Evolutionary conservation across 805 yeast species (phyloP), one percentile per base, ranked within the genome.

Genomic region (Candida parachauliodes): DNA sequence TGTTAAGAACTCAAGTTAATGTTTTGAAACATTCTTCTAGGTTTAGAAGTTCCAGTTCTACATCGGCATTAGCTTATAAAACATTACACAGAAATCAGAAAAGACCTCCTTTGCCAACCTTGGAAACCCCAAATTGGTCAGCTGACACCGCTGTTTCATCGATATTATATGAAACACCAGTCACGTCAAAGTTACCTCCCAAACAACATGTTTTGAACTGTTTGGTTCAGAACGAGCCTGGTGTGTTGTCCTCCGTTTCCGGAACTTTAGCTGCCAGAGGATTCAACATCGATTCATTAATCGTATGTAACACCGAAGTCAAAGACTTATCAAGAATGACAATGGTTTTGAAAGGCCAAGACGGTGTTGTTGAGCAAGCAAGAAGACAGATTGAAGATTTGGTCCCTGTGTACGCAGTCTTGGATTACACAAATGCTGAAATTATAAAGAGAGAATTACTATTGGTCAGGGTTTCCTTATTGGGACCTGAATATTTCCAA

Each of bases 401-500:
- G 58, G 98, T 93, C 24, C 98, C 98, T 5, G 98, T 93, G 21
- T 93, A 94, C 68, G 98, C 98, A 4, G 98, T 93, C 26, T 73
- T 93, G 59, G 96, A 93, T 65, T 93, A 93, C 70, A 76, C 96
- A 36, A 77, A 86, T 52, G 80, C 96, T 18, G 87, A 91, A 56
- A 86, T 88, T 52, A 87, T 93, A 60, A 79, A 81, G 60, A 79
- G 98, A 62, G 98, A 93, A 70, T 74, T 93, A 53, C 72, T 93
- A 40, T 71, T 93, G 55, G 96, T 96, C 23, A 81, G 96, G 70
- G 83, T 93, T 34, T 88, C 97, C 6, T 72, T 93, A 44, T 72
- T 93, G 52, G 98, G 98, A 28, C 95, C 97, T n/a, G 98, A 93
- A 68, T 93, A 89, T 70, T 93, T 93, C 68, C 94, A 89, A 60